Base-by-base conservation (phyloP, 352 stramenopile species). In the Elongisporangium undulatum region DNA sequence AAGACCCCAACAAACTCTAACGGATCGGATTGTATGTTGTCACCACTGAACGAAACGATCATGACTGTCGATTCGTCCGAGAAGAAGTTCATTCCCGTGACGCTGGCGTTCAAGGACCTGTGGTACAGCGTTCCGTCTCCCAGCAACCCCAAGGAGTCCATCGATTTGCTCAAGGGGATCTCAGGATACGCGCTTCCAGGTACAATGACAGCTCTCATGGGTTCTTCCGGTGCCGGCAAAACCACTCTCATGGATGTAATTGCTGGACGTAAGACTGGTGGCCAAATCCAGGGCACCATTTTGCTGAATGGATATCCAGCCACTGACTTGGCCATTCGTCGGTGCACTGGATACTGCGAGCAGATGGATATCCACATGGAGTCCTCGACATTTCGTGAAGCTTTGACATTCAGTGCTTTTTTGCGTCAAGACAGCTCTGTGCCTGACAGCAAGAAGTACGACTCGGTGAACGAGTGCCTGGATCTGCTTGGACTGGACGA, bases 401-500 rank as follows among this genome's bases (percentile, higher is more conserved):
- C 29, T 4, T 9, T 41, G 5, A 41, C 64, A 6, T 97, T 97
- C 62, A 87, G 72, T 49, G 87, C 89, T 2, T 82, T 77, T 49
- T 55, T 96, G 45, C 66, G 84, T 52, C 61, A 69, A 59, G 34
- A 69, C 69, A 39, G 23, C 38, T 23, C 73, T 20, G 69, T 85
- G 8, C 62, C 75, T 3, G 51, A 67, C 53, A 71, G 56, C 29
- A 53, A 72, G 2, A 85, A 85, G 56, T 50, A 24, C n/a, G 49
- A 61, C 16, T 62, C 61, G 10, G 63, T 67, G 8, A 22, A 69
- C 24, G 92, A 98, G 67, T 90, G 96, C 66, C 69, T 96, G 50
- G 79, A 97, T 66, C 65, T 91, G 17, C 78, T 97, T 48, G 72
- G 71, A 22, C 68, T 89, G 17, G 63, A 80, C 21, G 58, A 83